phyloP scores from a whole-genome alignment of 169 alveolate genomes.

The Cryptosporidium xiaoi region DNA sequence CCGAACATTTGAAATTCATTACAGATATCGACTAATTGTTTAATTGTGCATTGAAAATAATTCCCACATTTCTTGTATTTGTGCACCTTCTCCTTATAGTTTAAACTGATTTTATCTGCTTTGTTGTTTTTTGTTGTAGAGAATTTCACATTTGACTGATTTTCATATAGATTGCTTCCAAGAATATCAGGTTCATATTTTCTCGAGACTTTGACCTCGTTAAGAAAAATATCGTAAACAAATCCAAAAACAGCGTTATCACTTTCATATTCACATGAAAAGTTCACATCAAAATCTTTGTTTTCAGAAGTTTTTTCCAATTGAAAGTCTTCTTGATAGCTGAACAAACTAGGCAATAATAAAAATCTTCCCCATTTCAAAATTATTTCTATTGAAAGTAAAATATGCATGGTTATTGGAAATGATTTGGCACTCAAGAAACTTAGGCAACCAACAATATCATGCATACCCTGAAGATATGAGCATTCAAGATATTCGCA shows the following conservation, averaged over 20 bases:
- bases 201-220: neutral
- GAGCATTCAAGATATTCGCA: conserved; percentile 48
- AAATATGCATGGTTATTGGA: conserved; percentile 17
- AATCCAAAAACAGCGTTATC: conserved; percentile 3
- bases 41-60: conserved; percentile 2
- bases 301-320: neutral
- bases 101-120: neutral
- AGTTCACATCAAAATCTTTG: neutral
- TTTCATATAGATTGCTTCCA: neutral
- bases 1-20: conserved; percentile 64
- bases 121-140: neutral
- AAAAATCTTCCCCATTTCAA: conserved; percentile 43
- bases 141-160: neutral
- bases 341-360: conserved; percentile 21
- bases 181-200: conserved; percentile 1
- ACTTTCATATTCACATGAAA: neutral
- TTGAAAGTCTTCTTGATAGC: neutral
- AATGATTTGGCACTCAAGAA: conserved; percentile 12
- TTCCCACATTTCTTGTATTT: neutral
- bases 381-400: conserved; percentile 31
- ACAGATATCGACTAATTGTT: conserved; percentile 39
- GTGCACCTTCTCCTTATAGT: neutral
- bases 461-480: conserved; percentile 71
- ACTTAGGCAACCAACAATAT: conserved; percentile 55
- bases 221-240: conserved; percentile 6